Percentiles rank a stretch among this genome's conserved stretches.
Conservation (phyloP, 2,329 filamentous ascomycete species). For the Neophaeococcomyces aloes region DNA sequence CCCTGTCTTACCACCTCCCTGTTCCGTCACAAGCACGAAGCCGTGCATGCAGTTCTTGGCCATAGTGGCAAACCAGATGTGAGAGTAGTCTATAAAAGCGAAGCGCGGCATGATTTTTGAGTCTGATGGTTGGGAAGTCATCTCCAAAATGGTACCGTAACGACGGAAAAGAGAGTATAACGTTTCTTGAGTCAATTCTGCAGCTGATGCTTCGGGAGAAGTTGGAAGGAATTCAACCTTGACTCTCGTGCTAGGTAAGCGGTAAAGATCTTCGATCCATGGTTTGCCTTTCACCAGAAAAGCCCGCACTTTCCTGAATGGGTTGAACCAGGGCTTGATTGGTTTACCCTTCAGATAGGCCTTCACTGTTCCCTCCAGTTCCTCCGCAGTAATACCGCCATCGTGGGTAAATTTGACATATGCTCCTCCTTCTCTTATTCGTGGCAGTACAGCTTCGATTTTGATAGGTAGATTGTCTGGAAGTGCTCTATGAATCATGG, state of each 20-base stretch:
- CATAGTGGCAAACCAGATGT: conserved; percentile 67
- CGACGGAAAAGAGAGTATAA: conserved; percentile 77
- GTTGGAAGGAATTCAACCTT: conserved; percentile 76
- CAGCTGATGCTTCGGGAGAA: conserved; percentile 57
- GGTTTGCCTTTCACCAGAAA: conserved; percentile 71
- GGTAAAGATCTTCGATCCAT: conserved; percentile 87
- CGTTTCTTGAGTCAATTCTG: conserved; percentile 75
- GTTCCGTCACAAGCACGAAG: conserved; percentile 55
- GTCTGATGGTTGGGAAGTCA: conserved; percentile 68
- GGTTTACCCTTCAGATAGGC: conserved; percentile 57
- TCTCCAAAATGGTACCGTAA: conserved; percentile 85
- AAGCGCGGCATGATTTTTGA: conserved; percentile 76
- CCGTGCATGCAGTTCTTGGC: conserved; percentile 90
- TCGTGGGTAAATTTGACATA: conserved; percentile 73
- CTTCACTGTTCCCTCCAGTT: conserved; percentile 52
- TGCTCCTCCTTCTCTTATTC: conserved; percentile 82
- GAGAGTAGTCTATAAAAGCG: conserved; percentile 66
- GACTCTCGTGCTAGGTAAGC: conserved; percentile 64
- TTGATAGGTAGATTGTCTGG: conserved; percentile 53
- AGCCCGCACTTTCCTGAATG: conserved; percentile 59
- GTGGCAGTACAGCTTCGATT: conserved; percentile 70
- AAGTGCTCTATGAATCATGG: conserved; percentile 50
- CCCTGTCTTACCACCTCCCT: conserved; percentile 63
- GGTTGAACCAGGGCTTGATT: conserved; percentile 83
- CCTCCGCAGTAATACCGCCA: conserved; percentile 35